phyloP scores from a whole-genome alignment of 1,139 yeast species.

The Zygotorulaspora mrakii region DNA sequence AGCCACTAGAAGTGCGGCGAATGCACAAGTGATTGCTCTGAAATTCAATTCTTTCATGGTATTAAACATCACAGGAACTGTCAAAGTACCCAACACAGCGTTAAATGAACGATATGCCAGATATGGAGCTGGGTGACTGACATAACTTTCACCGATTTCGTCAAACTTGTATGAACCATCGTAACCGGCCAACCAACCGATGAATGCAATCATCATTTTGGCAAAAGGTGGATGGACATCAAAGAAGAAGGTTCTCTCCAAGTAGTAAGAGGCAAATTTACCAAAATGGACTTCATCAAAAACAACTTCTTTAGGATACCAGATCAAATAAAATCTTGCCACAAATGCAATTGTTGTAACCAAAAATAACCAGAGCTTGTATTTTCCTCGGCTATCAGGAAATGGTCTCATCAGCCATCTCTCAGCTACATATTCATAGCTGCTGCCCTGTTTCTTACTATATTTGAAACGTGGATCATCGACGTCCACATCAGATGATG shows the following conservation, averaged over 20 bases:
- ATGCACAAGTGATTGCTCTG: slow-evolving; percentile 69
- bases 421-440: slow-evolving; percentile 11
- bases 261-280: slow-evolving; percentile 84
- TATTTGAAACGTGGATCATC: slow-evolving; percentile 24
- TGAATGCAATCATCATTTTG: slow-evolving; percentile 82
- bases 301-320: slow-evolving; percentile 81
- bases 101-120: slow-evolving; percentile 78
- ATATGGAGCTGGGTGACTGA: slow-evolving; percentile 76
- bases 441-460: slow-evolving; percentile 12
- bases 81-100: slow-evolving; percentile 77
- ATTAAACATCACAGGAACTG: slow-evolving; percentile 76
- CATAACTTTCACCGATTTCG: slow-evolving; percentile 80
- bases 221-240: slow-evolving; percentile 99
- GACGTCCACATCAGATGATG: slow-evolving; percentile 11
- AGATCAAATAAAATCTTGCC: slow-evolving; percentile 67
- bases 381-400: slow-evolving; percentile 26
- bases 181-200: slow-evolving; percentile 85
- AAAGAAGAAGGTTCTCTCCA: slow-evolving; percentile 81
- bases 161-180: slow-evolving; percentile 90
- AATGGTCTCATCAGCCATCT: slow-evolving; percentile 28
- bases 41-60: slow-evolving; percentile 83
- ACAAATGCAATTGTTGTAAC: slow-evolving; percentile 65
- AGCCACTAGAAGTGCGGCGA: slow-evolving; percentile 77
- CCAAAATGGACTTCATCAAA: slow-evolving; percentile 99
- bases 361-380: slow-evolving; percentile 27